phyloP scores from a whole-genome alignment of 768 basidiomycete genomes.

The Auriscalpium orientale region DNA sequence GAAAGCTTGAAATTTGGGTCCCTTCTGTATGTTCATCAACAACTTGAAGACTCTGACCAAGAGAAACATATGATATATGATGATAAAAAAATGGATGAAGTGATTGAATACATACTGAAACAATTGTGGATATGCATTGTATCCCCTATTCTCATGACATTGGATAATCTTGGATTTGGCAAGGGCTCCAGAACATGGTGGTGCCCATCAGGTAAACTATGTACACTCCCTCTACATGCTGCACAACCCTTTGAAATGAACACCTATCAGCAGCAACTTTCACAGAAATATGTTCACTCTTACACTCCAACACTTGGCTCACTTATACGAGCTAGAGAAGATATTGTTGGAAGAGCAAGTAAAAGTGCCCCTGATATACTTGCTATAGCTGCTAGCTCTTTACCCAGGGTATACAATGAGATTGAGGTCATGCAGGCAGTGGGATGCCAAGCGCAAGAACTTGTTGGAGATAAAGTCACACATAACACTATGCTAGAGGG shows the following conservation, averaged over 20 bases:
- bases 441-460: neutral
- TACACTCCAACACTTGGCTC: conserved; percentile 8
- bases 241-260: conserved; percentile 3
- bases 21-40: too few relatives aligned
- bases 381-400: neutral
- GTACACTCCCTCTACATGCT: conserved; percentile 12
- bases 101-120: neutral
- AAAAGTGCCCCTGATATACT: neutral
- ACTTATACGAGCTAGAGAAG: conserved; percentile 4
- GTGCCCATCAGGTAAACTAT: conserved; percentile 10
- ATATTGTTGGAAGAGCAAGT: neutral
- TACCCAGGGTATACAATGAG: neutral
- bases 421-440: too few relatives aligned
- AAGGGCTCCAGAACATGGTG: conserved; percentile 10
- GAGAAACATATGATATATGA: too few relatives aligned
- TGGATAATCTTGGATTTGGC: neutral
- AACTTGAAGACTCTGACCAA: too few relatives aligned
- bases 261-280: neutral
- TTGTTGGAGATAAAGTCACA: neutral
- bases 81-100: neutral
- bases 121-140: conserved; percentile 5
- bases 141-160: neutral
- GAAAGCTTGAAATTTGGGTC: neutral
- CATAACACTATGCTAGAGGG: neutral
- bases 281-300: conserved; percentile 6